These are phyloP conservation scores for Emmonsiellopsis sp. DNA, from an alignment of 2,329 filamentous ascomycete species.

Conservation along the genomic window DNA sequence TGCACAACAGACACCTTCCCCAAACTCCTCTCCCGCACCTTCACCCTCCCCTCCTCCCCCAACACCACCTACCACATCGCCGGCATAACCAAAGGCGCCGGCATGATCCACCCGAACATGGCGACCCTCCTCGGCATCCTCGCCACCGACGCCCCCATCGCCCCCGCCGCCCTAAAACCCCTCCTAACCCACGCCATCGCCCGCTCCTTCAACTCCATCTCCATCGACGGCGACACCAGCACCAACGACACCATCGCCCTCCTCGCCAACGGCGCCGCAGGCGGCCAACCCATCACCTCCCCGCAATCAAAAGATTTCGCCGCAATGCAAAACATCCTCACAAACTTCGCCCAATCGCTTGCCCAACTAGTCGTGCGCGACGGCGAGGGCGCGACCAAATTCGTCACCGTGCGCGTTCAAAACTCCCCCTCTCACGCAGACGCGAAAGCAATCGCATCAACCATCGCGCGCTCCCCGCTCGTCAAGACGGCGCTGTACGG, in stretches of 20 bases:
- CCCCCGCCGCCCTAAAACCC: constrained; percentile 54
- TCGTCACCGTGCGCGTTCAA: constrained; percentile 80
- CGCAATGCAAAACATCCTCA: constrained; percentile 63
- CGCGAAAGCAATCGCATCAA: constrained; percentile 70
- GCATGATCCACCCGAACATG: constrained; percentile 99
- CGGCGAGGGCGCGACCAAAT: constrained; percentile 96
- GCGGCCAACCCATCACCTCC: constrained; percentile 53
- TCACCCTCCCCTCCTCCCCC: constrained; percentile 72
- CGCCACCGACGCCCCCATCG: constrained; percentile 80
- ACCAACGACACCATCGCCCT: constrained; percentile 95
- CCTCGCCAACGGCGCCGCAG: constrained; percentile 89
- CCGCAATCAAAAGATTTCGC: constrained; percentile 49
- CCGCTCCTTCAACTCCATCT: constrained; percentile 91
- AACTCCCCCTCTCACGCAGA: constrained; percentile 60
- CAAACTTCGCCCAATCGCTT: constrained; percentile 69
- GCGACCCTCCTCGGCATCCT: constrained; percentile 86
- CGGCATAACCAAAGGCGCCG: constrained; percentile 94
- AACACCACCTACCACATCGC: constrained; percentile 70
- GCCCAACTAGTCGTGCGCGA: constrained; percentile 91
- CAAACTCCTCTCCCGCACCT: constrained; percentile 79
- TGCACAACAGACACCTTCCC: constrained; percentile 98
- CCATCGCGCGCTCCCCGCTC: constrained; percentile 82
- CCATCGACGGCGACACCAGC: constrained; percentile 91
- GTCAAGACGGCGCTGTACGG: constrained; percentile 98
- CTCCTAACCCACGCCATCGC: constrained; percentile 67